Conservation (phyloP, 805 yeast genomes). For the Yarrowia sp. region DNA sequence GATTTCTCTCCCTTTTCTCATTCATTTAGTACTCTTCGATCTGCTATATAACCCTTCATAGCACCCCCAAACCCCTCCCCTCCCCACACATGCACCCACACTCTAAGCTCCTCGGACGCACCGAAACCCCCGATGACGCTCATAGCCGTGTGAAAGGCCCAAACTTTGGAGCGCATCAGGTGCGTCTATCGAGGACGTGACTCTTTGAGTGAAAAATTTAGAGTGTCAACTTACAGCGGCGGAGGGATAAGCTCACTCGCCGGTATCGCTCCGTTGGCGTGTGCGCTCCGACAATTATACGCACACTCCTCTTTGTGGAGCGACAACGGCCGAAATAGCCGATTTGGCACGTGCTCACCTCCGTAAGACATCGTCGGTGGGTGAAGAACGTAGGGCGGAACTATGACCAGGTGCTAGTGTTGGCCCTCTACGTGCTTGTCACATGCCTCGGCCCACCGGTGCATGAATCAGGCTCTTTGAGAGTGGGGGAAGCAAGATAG, state of each 20-base stretch:
- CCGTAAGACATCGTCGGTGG: slow-evolving; percentile 15
- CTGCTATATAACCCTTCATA: not conserved
- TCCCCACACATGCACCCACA: slow-evolving; percentile 14
- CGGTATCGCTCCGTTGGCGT: slow-evolving; percentile 20
- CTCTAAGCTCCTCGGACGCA: slow-evolving; percentile 35
- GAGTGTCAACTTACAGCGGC: not conserved
- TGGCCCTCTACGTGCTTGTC: not conserved
- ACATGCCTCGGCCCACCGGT: slow-evolving; percentile 33
- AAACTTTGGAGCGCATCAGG: not conserved
- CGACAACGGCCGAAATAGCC: not conserved
- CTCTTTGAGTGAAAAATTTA: slow-evolving; percentile 16
- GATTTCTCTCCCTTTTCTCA: not conserved
- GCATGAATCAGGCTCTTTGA: slow-evolving; percentile 18
- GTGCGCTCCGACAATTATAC: not conserved
- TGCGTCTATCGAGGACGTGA: not conserved
- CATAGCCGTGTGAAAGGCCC: slow-evolving; percentile 20
- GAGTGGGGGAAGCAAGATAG: slow-evolving; percentile 28
- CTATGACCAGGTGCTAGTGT: too few species aligned
- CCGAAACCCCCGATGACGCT: slow-evolving; percentile 25
- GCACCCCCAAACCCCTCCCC: not conserved
- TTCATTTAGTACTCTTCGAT: not conserved
- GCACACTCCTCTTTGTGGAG: slow-evolving; percentile 26
- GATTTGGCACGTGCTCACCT: slow-evolving; percentile 23
- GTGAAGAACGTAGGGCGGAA: not conserved
- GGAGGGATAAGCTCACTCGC: not conserved